Conservation (phyloP, 208 protist genomes). For the Crithidia expoeki region DNA sequence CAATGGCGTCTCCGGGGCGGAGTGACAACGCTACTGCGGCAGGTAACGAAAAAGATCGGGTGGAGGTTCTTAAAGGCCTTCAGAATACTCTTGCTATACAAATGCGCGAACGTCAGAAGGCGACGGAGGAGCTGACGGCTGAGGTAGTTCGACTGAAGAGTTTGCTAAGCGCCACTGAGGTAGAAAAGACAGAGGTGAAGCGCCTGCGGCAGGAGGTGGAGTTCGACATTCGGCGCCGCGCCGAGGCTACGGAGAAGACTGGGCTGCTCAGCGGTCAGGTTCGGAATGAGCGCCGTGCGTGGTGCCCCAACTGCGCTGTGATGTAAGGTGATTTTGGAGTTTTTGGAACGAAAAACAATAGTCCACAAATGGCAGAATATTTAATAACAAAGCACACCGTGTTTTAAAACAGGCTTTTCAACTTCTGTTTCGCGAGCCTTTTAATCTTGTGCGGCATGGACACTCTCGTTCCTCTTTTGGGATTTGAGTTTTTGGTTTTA, state of each 20-base stretch:
- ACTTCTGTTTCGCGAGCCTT: too few relatives aligned
- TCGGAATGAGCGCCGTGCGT: not conserved
- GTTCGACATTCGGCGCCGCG: slow-evolving; percentile 11
- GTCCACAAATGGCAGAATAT: too few relatives aligned
- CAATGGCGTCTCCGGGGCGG: not conserved
- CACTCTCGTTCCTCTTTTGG: too few relatives aligned
- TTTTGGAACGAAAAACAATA: too few relatives aligned
- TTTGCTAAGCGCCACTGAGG: not conserved
- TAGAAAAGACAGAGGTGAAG: not conserved
- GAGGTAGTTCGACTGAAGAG: slow-evolving; percentile 3
- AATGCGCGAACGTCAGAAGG: not conserved
- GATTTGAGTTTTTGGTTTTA: too few relatives aligned
- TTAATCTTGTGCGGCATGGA: too few relatives aligned
- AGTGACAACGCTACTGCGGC: not conserved
- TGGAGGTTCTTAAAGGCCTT: not conserved
- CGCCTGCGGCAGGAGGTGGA: slow-evolving; percentile 4
- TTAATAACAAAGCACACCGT: too few relatives aligned
- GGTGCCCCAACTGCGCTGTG: slow-evolving; percentile 9
- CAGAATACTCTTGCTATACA: not conserved
- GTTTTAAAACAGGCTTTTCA: too few relatives aligned
- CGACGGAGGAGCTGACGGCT: not conserved
- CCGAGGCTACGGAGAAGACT: slow-evolving; percentile 17
- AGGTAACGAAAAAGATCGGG: not conserved
- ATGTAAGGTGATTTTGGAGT: slow-evolving; percentile 7
- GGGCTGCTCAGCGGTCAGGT: slow-evolving; percentile 14